These are phyloP conservation scores for Senecio squalidus DNA, from an alignment of 140 eudicot species.

Conservation along the genomic window DNA sequence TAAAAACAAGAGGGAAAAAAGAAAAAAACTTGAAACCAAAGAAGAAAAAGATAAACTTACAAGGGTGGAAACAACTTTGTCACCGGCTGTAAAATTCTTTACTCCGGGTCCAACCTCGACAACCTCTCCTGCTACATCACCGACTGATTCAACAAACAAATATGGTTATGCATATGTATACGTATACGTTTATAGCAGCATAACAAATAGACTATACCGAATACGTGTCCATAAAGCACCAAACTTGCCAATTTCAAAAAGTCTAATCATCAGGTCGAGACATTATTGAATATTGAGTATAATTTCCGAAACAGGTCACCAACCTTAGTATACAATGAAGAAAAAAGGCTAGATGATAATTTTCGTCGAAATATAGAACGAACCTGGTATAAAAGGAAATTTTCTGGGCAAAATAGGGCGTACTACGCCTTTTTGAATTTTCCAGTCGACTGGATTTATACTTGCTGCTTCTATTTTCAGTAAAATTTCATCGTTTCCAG, in stretches of 20 bases:
- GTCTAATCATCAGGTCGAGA: too few species aligned
- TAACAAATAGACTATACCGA: too few species aligned
- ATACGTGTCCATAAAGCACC: too few species aligned
- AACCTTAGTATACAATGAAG: too few species aligned
- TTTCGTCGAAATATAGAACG: constrained; percentile 2
- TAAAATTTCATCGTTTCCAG: constrained; percentile 51
- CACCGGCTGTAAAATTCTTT: constrained; percentile 56
- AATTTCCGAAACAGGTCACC: too few species aligned
- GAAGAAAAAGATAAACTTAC: constrained; percentile 29
- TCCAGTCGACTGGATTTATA: constrained; percentile 67
- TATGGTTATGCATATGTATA: neutral
- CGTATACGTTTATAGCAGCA: too few species aligned
- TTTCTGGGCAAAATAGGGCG: constrained; percentile 57
- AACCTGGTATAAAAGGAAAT: constrained; percentile 62
- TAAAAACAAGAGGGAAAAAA: neutral
- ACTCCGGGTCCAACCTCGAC: constrained; percentile 62
- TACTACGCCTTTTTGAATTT: constrained; percentile 51
- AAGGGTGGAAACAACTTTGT: constrained; percentile 52
- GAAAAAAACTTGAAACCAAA: neutral
- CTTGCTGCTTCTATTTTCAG: constrained; percentile 70
- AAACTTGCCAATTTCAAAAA: too few species aligned
- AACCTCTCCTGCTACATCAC: constrained; percentile 81
- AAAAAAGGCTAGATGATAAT: neutral
- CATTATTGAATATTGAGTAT: too few species aligned
- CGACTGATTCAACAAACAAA: constrained; percentile 42